Base-by-base conservation (phyloP, 2,329 filamentous ascomycete species). In the Apiospora rasikravindrae region DNA sequence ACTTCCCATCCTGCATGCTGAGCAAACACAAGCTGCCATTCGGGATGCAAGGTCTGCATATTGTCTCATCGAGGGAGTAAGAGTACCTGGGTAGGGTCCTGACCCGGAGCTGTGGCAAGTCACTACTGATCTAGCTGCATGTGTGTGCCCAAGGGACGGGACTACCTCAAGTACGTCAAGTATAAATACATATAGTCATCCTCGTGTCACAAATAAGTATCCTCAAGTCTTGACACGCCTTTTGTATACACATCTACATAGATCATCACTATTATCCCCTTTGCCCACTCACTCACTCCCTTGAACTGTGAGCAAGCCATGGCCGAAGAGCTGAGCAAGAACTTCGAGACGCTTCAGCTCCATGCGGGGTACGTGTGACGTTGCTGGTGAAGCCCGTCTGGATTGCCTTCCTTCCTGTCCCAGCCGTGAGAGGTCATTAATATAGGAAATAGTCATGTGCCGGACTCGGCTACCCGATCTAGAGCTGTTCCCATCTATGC, bases 401-500 rank as follows among this genome's bases (percentile, higher is more conserved):
- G 75, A 76, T 71, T 49, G 22, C 53, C 33, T 24, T 16, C n/a
- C 37, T 19, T 44, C 40, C 40, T 42, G 2, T 42, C 40, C 40
- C 40, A 14, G 2, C 8, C 2, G 6, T 67, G 66, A 68, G 66
- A 68, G 8, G 42, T 42, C 67, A 64, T 57, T 53, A 47, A 14
- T 66, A 16, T 33, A 14, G 29, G 24, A 69, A 77, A 40, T 19
- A 97, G 94, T 74, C 94, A 97, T 77, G 87, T 91, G 78, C 91
- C 94, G 33, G 96, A 98, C 81, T 85, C 93, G 37, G 82, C 91
- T 2, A 98, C 96, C 74, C 96, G 97, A 73, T 89, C 96, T 37
- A 91, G 96, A 78, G 96, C 96, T 67, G 95, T 98, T 11, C 96
- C 96, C 70, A 98, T 99, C 81, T 98, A 98, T 82, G 95, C 96